Base-by-base conservation (phyloP, 352 stramenopile genomes). In the Phytopythium mirpurense region DNA sequence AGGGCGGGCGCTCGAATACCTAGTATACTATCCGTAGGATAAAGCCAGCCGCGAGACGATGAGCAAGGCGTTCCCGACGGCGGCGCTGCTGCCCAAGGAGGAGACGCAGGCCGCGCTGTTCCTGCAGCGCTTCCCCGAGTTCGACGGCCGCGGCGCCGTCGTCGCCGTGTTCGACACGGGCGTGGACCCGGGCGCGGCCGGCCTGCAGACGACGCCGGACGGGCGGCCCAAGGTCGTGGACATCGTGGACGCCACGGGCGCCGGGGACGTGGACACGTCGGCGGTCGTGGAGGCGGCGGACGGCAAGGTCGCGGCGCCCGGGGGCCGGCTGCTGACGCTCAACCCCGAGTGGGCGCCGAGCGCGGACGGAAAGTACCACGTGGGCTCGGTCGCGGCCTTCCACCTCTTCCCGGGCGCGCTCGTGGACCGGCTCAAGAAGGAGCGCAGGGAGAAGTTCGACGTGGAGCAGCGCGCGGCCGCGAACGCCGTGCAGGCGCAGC, bases 161-260 rank as follows among this genome's bases (percentile, higher is more conserved):
- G 92, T 98, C 34, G 93, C 86, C n/a, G 91, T 98, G 59, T 83
- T 99, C 42, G 96, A 99, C 77, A 98, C 96, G 24, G 96, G 96
- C 41, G 89, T 98, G 53, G 96, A 99, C 64, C 90, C 93, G 0
- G 90, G 83, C 3, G 93, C 95, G 0, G 74, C 78, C 34, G 93
- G 92, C 2, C 67, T 98, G 16, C 83, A 93, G 59, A 77, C 71
- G 27, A 96, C 88, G 40, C 62, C 77, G 10, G 85, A 96, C 67
- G 90, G 90, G 11, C 74, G 82, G 21, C 87, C 85, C 45, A 98
- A 99, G 74, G 72, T 98, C 57, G 62, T 99, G 15, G 91, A 98
- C 68, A 74, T 99, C 41, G 78, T 98, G 24, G 96, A 99, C 74
- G 96, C 91, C 67, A 98, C 93, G 27, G 96, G 77, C 37, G 70